phyloP scores from a whole-genome alignment of 2,329 filamentous ascomycete genomes.

The Microdochium paspali region DNA sequence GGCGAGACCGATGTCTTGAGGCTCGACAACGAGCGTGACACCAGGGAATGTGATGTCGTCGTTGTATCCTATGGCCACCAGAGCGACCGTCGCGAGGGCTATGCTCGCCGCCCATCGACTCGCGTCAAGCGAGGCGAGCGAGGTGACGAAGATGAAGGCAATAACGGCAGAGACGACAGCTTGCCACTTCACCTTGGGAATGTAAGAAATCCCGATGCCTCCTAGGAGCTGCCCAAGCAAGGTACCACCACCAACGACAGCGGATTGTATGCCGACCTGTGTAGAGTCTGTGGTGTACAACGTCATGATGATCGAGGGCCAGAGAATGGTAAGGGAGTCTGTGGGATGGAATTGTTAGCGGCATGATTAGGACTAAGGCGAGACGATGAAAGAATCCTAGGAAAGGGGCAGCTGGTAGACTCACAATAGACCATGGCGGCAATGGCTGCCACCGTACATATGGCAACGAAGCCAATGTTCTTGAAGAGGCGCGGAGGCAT shows the following conservation, averaged over 20 bases:
- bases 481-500: constrained; percentile 32
- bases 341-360: background rate
- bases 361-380: background rate
- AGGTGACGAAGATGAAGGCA: constrained; percentile 22
- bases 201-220: constrained; percentile 23
- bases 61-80: constrained; percentile 23
- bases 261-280: constrained; percentile 29
- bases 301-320: constrained; percentile 30
- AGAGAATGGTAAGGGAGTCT: constrained; percentile 29
- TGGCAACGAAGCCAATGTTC: constrained; percentile 26
- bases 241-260: constrained; percentile 29
- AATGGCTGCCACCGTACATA: constrained; percentile 26
- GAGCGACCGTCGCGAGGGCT: constrained; percentile 20
- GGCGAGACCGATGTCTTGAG: constrained; percentile 35
- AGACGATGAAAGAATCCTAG: background rate
- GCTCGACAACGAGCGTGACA: constrained; percentile 33
- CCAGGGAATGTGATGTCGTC: constrained; percentile 30
- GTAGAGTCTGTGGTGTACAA: constrained; percentile 28
- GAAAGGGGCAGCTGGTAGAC: background rate
- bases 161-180: constrained; percentile 17
- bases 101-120: constrained; percentile 19
- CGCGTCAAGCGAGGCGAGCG: constrained; percentile 16
- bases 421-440: constrained; percentile 32
- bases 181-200: constrained; percentile 25
- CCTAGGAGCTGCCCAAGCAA: constrained; percentile 27